phyloP scores from a whole-genome alignment of 352 stramenopile species.

The Thalassiosira hispida region DNA sequence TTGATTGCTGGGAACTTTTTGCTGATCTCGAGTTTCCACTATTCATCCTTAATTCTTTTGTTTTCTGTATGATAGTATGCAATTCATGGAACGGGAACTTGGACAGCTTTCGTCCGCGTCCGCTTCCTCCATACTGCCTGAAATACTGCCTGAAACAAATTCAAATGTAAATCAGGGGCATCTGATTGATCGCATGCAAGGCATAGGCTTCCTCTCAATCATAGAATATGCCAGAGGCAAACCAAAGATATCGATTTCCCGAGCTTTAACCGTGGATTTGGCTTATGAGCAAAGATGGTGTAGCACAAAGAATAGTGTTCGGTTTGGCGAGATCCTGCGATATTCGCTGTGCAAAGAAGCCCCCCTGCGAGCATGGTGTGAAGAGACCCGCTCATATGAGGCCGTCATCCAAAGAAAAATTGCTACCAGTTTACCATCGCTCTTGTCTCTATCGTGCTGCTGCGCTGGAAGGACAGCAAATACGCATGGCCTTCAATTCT shows the following conservation, averaged over 20 bases:
- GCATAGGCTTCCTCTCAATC: slow-evolving; percentile 73
- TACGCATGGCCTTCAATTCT: slow-evolving; percentile 70
- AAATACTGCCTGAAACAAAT: background rate
- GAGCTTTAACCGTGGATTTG: slow-evolving; percentile 74
- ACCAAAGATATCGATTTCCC: slow-evolving; percentile 59
- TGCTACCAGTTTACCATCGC: slow-evolving; percentile 70
- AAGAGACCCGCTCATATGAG: slow-evolving; percentile 79
- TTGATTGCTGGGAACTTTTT: background rate
- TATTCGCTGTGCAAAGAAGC: slow-evolving; percentile 81
- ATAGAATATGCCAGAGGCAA: slow-evolving; percentile 71
- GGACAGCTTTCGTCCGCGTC: slow-evolving; percentile 14
- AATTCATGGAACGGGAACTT: slow-evolving; percentile 82
- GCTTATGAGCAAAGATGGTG: slow-evolving; percentile 68
- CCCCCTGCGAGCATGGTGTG: slow-evolving; percentile 78
- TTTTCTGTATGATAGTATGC: slow-evolving; percentile 35
- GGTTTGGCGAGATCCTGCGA: slow-evolving; percentile 79
- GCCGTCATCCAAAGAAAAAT: slow-evolving; percentile 83
- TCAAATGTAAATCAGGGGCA: slow-evolving; percentile 7
- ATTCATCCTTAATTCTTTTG: background rate
- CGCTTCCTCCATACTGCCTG: background rate
- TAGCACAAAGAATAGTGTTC: slow-evolving; percentile 29
- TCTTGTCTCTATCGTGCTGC: slow-evolving; percentile 75
- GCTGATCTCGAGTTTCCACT: background rate
- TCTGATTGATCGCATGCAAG: slow-evolving; percentile 74
- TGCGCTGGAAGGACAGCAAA: slow-evolving; percentile 68